A percentile compares a stretch with the other conserved stretches of the same genome.
These are phyloP conservation scores for Mycena leptocephala DNA, from an alignment of 768 basidiomycete species.

Conservation along the genomic window DNA sequence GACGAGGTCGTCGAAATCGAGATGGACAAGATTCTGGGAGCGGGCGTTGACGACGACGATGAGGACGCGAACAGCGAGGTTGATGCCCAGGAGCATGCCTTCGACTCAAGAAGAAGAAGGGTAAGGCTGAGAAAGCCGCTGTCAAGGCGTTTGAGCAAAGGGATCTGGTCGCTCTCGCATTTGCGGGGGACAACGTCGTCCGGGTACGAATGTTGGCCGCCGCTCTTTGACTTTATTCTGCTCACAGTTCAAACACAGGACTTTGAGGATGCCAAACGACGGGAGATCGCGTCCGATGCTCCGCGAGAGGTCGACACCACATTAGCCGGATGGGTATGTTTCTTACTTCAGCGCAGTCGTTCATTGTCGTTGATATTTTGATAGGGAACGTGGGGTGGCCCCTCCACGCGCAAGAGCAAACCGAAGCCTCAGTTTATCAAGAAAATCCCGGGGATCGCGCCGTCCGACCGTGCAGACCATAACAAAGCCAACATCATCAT, in stretches of 20 bases:
- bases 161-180: slow-evolving; percentile 94
- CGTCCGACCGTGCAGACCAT: slow-evolving; percentile 86
- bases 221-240: neutral
- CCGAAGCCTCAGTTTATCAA: slow-evolving; percentile 85
- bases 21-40: slow-evolving; percentile 64
- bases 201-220: slow-evolving; percentile 67
- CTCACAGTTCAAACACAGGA: slow-evolving; percentile 64
- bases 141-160: slow-evolving; percentile 88
- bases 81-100: slow-evolving; percentile 77
- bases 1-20: slow-evolving; percentile 90
- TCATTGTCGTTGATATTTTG: neutral
- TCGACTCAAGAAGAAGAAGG: slow-evolving; percentile 55
- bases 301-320: slow-evolving; percentile 92
- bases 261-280: slow-evolving; percentile 88
- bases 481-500: slow-evolving; percentile 93
- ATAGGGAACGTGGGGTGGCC: slow-evolving; percentile 94
- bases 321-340: slow-evolving; percentile 93
- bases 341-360: neutral
- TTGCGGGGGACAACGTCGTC: slow-evolving; percentile 97
- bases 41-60: slow-evolving; percentile 41
- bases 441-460: slow-evolving; percentile 86
- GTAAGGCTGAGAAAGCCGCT: slow-evolving; percentile 56
- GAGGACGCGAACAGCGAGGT: slow-evolving; percentile 77
- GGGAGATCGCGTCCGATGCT: slow-evolving; percentile 90
- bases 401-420: slow-evolving; percentile 69